Evolutionary conservation across 352 stramenopile species (phyloP).

Genomic region (Phytopythium helicoides): DNA sequence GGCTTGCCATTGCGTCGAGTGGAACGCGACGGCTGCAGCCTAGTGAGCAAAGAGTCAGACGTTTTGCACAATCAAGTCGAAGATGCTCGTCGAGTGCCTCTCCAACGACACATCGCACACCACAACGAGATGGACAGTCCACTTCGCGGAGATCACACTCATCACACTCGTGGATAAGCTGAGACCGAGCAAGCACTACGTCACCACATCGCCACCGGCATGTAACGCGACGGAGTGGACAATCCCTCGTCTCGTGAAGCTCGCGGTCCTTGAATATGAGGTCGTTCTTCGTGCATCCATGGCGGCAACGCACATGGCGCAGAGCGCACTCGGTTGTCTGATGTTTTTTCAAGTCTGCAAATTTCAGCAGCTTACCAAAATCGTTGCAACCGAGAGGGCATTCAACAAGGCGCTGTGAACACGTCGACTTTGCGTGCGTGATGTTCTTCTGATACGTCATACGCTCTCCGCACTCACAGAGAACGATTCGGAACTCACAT

Average conservation of each 20-base stretch:
- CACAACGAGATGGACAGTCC: conserved; percentile 55
- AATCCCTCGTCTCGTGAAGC: conserved; percentile 42
- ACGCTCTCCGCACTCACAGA: conserved; percentile 55
- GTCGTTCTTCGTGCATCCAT: conserved; percentile 47
- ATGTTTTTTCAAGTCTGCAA: conserved; percentile 48
- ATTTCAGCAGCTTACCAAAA: conserved; percentile 13
- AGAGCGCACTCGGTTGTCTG: conserved; percentile 36
- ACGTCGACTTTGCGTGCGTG: conserved; percentile 35
- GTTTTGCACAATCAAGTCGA: conserved; percentile 21
- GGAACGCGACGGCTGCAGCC: conserved; percentile 54
- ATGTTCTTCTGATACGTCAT: conserved; percentile 55
- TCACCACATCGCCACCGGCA: conserved; percentile 67
- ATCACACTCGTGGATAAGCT: conserved; percentile 42
- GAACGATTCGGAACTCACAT: conserved; percentile 43
- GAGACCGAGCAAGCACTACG: conserved; percentile 33
- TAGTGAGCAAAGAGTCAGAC: conserved; percentile 36
- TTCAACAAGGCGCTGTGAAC: conserved; percentile 40
- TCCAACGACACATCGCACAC: conserved; percentile 21
- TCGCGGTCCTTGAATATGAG: conserved; percentile 40
- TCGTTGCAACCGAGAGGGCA: conserved; percentile 46
- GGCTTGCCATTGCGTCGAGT: conserved; percentile 35
- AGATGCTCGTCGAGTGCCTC: conserved; percentile 43
- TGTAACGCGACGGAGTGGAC: conserved; percentile 41
- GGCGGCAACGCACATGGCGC: conserved; percentile 64
- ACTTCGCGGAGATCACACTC: conserved; percentile 54